phyloP scores from a whole-genome alignment of 1,284 basidiomycete genomes.

The Trichosporon ovoides region DNA sequence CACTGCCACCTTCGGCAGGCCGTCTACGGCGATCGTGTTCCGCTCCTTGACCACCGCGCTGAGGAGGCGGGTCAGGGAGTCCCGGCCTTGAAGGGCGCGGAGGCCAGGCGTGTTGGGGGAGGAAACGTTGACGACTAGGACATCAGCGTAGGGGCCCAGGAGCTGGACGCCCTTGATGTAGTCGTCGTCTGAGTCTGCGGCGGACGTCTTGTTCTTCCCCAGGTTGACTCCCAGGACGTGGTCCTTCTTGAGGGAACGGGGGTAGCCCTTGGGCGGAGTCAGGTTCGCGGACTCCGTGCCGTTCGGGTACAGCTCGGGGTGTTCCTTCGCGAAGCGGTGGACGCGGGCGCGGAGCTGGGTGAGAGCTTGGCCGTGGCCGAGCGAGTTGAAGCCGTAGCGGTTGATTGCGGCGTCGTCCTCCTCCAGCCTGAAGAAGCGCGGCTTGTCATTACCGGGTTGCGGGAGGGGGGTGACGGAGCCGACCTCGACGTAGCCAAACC shows the following conservation, averaged over 20 bases:
- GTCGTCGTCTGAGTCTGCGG: slow-evolving; percentile 77
- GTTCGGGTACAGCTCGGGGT: slow-evolving; percentile 47
- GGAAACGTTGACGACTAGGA: slow-evolving; percentile 91
- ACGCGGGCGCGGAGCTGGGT: slow-evolving; percentile 66
- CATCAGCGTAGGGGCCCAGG: slow-evolving; percentile 86
- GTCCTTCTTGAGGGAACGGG: slow-evolving; percentile 64
- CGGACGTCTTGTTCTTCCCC: slow-evolving; percentile 90
- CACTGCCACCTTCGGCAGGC: slow-evolving; percentile 72
- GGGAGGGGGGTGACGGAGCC: slow-evolving; percentile 93
- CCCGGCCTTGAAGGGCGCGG: slow-evolving; percentile 76
- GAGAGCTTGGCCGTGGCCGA: slow-evolving; percentile 77
- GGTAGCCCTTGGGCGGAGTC: slow-evolving; percentile 55
- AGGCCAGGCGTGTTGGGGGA: slow-evolving; percentile 97
- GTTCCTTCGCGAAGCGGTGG: slow-evolving; percentile 43
- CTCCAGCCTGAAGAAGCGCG: slow-evolving; percentile 83
- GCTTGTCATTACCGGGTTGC: slow-evolving; percentile 83
- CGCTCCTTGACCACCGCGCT: slow-evolving; percentile 69
- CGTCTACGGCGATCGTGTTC: slow-evolving; percentile 55
- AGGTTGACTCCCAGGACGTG: slow-evolving; percentile 87
- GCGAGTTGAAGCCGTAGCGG: slow-evolving; percentile 95
- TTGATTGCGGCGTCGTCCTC: slow-evolving; percentile 85
- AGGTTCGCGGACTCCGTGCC: slow-evolving; percentile 23
- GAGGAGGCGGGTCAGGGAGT: slow-evolving; percentile 67
- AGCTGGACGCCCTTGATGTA: slow-evolving; percentile 76
- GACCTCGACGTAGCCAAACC: slow-evolving; percentile 96